phyloP scores from a whole-genome alignment of 352 stramenopile species.

The Pythium aquatile region DNA sequence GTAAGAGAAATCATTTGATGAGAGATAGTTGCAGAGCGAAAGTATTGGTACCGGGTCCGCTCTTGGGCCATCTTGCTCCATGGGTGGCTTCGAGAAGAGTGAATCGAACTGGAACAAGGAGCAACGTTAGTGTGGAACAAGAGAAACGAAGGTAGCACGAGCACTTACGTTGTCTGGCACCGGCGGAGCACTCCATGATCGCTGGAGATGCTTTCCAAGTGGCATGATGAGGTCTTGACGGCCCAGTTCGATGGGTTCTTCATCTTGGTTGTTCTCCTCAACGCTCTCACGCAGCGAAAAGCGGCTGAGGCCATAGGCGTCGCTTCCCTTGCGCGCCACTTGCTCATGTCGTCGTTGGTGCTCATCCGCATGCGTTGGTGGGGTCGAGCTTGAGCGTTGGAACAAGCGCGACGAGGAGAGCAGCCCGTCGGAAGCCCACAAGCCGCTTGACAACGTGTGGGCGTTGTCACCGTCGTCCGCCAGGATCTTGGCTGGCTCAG shows the following conservation, averaged over 20 bases:
- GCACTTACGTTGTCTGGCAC: slow-evolving; percentile 37
- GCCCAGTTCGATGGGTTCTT: slow-evolving; percentile 17
- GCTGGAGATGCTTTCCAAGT: slow-evolving; percentile 34
- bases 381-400: slow-evolving; percentile 38
- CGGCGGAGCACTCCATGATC: slow-evolving; percentile 47
- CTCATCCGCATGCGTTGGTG: slow-evolving; percentile 23
- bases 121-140: background rate
- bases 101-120: slow-evolving; percentile 19
- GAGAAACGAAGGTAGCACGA: background rate
- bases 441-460: slow-evolving; percentile 32
- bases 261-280: slow-evolving; percentile 34
- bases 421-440: slow-evolving; percentile 69
- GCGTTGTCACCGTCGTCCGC: slow-evolving; percentile 7
- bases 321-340: slow-evolving; percentile 5
- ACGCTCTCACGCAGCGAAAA: slow-evolving; percentile 19
- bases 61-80: slow-evolving; percentile 2
- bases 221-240: slow-evolving; percentile 23
- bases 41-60: slow-evolving; percentile 7
- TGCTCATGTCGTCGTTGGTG: slow-evolving; percentile 4
- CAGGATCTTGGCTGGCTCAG: background rate
- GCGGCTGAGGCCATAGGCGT: slow-evolving; percentile 8
- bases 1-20: background rate
- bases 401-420: slow-evolving; percentile 53
- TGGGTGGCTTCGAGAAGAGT: slow-evolving; percentile 7
- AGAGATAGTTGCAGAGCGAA: background rate